Evolutionary conservation across 2,329 filamentous ascomycete genomes (phyloP).

Genomic region (Ophiobolus disseminans): DNA sequence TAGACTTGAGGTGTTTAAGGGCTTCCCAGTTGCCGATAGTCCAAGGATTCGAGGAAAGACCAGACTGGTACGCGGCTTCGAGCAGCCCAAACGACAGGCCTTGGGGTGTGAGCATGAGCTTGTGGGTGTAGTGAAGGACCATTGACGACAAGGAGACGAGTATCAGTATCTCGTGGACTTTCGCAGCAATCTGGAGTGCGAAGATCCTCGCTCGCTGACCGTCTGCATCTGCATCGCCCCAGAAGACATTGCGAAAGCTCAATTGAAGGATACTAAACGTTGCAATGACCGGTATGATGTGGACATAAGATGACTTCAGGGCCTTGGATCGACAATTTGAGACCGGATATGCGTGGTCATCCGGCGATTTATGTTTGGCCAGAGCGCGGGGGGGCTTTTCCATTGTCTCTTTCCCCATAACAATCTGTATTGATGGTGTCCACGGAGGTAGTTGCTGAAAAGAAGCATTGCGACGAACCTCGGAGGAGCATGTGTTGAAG

Average conservation of each 20-base stretch:
- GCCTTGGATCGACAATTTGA: neutral
- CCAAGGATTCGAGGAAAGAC: neutral
- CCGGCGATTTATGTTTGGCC: neutral
- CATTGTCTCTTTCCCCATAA: too few relatives aligned
- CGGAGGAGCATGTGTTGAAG: too few relatives aligned
- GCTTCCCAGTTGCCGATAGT: neutral
- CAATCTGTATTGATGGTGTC: too few relatives aligned
- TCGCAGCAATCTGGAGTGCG: neutral
- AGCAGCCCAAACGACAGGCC: neutral
- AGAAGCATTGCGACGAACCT: too few relatives aligned
- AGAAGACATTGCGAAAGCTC: neutral
- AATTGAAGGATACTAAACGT: conserved; percentile 1
- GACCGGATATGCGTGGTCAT: neutral
- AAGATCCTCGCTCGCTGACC: neutral
- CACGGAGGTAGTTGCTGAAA: too few relatives aligned
- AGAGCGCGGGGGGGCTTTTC: too few relatives aligned
- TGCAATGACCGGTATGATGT: neutral
- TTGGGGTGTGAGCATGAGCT: neutral
- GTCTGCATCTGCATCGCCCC: neutral
- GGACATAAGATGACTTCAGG: neutral
- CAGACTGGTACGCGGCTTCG: neutral
- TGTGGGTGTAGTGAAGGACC: conserved; percentile 1
- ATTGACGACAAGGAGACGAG: neutral
- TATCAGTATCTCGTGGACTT: neutral
- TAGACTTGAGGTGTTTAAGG: neutral